Evolutionary conservation across 176 grass and related monocot species (phyloP).

Genomic region (Ensete glaucum): DNA sequence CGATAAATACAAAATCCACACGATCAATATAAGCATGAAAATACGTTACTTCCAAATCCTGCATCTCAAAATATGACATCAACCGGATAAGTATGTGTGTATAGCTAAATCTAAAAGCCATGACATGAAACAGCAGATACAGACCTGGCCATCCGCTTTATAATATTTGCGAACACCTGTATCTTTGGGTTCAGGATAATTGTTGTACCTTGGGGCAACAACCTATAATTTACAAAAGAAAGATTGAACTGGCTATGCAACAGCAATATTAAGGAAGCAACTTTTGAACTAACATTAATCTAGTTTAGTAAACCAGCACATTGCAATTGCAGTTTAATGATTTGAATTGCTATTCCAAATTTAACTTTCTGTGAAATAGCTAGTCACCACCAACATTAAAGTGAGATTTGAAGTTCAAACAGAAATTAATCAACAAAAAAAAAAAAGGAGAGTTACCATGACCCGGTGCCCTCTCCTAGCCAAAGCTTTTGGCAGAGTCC

Average conservation of each 20-base stretch:
- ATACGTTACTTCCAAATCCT: neutral
- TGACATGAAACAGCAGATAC: neutral
- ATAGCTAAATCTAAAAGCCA: neutral
- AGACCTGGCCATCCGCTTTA: conserved; percentile 73
- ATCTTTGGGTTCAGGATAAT: conserved; percentile 59
- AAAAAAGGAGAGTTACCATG: conserved; percentile 41
- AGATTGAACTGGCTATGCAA: neutral
- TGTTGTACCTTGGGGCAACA: conserved; percentile 66
- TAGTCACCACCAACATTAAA: neutral
- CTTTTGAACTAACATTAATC: too few relatives aligned
- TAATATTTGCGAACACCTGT: conserved; percentile 53
- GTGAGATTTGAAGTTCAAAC: neutral
- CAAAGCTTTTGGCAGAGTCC: conserved; percentile 90
- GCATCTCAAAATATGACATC: neutral
- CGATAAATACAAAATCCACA: conserved; percentile 38
- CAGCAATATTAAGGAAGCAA: too few relatives aligned
- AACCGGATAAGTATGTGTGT: neutral
- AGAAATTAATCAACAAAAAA: too few relatives aligned
- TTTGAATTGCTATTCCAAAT: neutral
- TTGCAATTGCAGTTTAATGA: neutral
- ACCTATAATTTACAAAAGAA: conserved; percentile 38
- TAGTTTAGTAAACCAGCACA: neutral
- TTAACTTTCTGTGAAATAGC: neutral
- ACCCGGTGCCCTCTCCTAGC: conserved; percentile 90
- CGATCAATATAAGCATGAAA: conserved; percentile 28